A percentile compares a stretch with the other conserved stretches of the same genome.
These are phyloP conservation scores for Nicotiana otophora DNA, from an alignment of 257 asterid genomes.

Conservation along the genomic window DNA sequence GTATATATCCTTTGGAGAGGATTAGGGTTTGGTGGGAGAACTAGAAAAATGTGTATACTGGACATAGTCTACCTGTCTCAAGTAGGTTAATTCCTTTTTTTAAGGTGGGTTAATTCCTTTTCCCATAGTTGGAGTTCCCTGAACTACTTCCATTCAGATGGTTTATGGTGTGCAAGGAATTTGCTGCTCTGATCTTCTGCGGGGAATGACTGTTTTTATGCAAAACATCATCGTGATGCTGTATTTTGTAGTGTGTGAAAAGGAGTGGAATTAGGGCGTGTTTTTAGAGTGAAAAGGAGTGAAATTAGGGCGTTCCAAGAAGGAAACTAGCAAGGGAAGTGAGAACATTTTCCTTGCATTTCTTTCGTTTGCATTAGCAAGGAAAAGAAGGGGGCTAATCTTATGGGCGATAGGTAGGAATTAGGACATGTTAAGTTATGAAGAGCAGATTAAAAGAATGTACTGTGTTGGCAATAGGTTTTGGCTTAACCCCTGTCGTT, in stretches of 20 bases:
- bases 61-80: neutral
- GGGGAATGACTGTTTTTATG: neutral
- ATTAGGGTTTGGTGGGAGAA: neutral
- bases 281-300: neutral
- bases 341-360: neutral
- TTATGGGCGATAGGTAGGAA: neutral
- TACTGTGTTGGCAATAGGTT: neutral
- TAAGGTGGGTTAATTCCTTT: neutral
- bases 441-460: neutral
- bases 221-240: too few species aligned
- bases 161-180: neutral
- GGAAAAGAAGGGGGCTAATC: neutral
- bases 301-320: neutral
- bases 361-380: neutral
- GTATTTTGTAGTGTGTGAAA: too few species aligned
- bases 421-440: neutral
- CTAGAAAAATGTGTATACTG: neutral
- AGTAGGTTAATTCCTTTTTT: neutral
- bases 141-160: neutral
- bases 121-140: neutral
- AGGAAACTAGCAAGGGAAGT: neutral
- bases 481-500: neutral
- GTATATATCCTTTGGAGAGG: neutral
- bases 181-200: neutral
- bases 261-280: neutral